Percentiles rank a stretch among this genome's conserved stretches.
Conservation (phyloP, 140 eudicot genomes). For the Cichorium intybus region DNA sequence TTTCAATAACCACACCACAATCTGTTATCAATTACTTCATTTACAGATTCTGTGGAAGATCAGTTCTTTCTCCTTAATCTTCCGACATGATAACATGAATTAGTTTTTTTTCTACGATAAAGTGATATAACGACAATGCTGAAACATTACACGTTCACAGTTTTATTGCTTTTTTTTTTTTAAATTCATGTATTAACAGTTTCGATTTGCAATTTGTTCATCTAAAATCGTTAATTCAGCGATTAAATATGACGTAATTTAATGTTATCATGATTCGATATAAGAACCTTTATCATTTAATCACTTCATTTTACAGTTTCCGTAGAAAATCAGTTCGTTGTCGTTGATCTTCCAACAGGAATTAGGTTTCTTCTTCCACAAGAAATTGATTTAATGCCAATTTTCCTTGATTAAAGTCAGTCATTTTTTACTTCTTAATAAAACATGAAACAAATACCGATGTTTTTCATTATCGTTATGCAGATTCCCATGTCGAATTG, state of each 20-base stretch:
- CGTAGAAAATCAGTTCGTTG: neutral
- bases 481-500: constrained; percentile 82
- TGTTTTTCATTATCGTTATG: neutral
- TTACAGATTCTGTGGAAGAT: constrained; percentile 12
- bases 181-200: neutral
- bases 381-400: neutral
- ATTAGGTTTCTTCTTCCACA: neutral
- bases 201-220: neutral
- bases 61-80: neutral
- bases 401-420: no score
- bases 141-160: neutral
- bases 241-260: neutral
- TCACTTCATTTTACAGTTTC: neutral
- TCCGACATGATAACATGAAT: neutral
- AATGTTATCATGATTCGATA: no score
- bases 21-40: neutral
- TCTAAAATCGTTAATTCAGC: neutral
- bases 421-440: neutral
- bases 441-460: neutral
- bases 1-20: neutral
- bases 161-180: neutral
- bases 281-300: no score
- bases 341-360: neutral
- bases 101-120: neutral
- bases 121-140: neutral